Evolutionary conservation across 129 eudicot genomes (phyloP).

Genomic region (Ambrosia trifida): DNA sequence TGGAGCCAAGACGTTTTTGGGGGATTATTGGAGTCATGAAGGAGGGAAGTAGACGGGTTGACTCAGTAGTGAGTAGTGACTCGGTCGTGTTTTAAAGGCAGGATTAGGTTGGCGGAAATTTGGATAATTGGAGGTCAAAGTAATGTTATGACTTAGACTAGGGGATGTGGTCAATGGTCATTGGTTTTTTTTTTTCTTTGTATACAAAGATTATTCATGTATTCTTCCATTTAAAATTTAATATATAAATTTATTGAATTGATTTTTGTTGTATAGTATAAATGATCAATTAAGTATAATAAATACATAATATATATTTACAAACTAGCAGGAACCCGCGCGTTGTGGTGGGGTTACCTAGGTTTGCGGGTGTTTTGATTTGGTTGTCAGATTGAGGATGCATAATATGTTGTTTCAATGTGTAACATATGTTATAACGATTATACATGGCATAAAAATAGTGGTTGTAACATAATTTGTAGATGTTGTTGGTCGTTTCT

Average conservation of each 20-base stretch:
- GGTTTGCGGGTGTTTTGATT: no score
- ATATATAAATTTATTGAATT: constrained; percentile 26
- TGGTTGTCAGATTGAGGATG: no score
- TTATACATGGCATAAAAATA: no score
- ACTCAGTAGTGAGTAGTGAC: constrained; percentile 21
- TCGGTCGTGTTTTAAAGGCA: constrained; percentile 27
- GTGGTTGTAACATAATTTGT: no score
- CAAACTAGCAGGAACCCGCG: no score
- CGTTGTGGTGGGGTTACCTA: no score
- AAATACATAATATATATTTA: no score
- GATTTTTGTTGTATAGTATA: no score
- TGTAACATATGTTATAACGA: no score
- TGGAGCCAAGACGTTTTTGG: constrained; percentile 89
- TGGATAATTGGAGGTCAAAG: constrained; percentile 21
- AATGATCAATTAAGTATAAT: no score
- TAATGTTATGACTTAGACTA: constrained; percentile 6
- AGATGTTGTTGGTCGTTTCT: no score
- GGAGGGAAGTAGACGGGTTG: constrained; percentile 17
- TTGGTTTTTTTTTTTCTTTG: constrained; percentile 15
- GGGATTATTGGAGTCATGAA: constrained; percentile 66
- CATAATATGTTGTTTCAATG: no score
- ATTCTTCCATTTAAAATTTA: constrained; percentile 20
- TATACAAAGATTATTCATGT: constrained; percentile 31
- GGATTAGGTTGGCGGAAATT: constrained; percentile 40
- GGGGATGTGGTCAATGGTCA: constrained; percentile 37